A percentile compares a stretch with the other conserved stretches of the same genome.
These are phyloP conservation scores for Wickerhamomyces tratensis DNA, from an alignment of 805 yeast species.

Conservation along the genomic window DNA sequence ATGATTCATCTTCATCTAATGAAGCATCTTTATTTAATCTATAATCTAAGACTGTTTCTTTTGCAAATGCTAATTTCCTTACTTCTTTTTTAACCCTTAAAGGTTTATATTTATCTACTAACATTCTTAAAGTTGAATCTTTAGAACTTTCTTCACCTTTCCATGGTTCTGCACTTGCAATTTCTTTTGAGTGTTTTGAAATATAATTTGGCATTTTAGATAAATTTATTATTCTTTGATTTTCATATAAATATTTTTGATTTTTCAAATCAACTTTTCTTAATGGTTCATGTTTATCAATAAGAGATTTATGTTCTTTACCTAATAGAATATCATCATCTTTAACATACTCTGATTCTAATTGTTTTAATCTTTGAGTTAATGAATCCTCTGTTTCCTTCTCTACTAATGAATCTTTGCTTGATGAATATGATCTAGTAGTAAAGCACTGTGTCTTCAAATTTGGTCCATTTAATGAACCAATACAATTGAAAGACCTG, in stretches of 20 bases:
- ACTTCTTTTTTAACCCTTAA: constrained; percentile 17
- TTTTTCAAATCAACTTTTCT: constrained; percentile 15
- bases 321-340: constrained; percentile 18
- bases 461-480: no score
- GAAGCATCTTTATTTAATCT: constrained; percentile 24
- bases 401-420: background rate
- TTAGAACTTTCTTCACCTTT: constrained; percentile 38
- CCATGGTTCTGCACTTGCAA: constrained; percentile 50
- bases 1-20: constrained; percentile 32
- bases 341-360: constrained; percentile 15
- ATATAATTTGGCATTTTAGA: constrained; percentile 35
- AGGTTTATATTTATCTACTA: constrained; percentile 41
- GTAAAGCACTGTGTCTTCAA: background rate
- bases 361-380: constrained; percentile 15
- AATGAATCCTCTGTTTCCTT: constrained; percentile 12
- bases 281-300: constrained; percentile 14
- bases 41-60: constrained; percentile 60
- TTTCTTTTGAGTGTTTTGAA: constrained; percentile 31
- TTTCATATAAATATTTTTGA: constrained; percentile 24
- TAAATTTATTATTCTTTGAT: constrained; percentile 31
- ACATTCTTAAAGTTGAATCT: constrained; percentile 45
- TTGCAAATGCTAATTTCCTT: constrained; percentile 44
- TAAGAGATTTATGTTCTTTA: constrained; percentile 10
- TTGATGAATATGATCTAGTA: background rate
- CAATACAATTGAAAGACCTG: background rate